These are phyloP conservation scores for Lupinus albus DNA, from an alignment of 306 rosid genomes.

Conservation along the genomic window DNA sequence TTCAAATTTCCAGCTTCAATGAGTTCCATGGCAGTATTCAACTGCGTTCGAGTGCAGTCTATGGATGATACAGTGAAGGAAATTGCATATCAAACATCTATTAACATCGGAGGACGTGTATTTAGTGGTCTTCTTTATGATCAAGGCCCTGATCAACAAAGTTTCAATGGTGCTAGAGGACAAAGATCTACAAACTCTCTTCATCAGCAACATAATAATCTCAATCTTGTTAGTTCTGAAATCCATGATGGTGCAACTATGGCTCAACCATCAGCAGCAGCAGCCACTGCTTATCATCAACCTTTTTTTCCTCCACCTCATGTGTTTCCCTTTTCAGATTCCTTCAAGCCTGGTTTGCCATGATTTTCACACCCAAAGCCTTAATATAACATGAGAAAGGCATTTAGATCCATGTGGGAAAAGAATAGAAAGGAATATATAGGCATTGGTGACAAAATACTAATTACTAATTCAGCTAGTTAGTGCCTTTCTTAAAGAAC, in stretches of 20 bases:
- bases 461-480: conserved; percentile 2
- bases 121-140: conserved; percentile 69
- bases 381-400: conserved; percentile 11
- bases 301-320: conserved; percentile 33
- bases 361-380: conserved; percentile 50
- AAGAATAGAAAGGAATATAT: neutral
- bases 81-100: conserved; percentile 62
- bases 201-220: conserved; percentile 39
- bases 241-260: conserved; percentile 18
- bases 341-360: conserved; percentile 57
- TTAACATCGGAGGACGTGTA: conserved; percentile 64
- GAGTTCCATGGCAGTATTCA: conserved; percentile 53
- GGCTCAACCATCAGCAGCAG: conserved; percentile 34
- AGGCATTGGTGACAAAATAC: neutral
- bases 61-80: conserved; percentile 49
- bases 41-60: conserved; percentile 55
- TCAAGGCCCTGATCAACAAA: conserved; percentile 59
- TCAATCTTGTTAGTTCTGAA: conserved; percentile 36
- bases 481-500: neutral
- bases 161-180: neutral
- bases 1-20: conserved; percentile 52
- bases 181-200: conserved; percentile 16
- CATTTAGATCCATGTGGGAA: neutral
- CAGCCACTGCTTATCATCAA: conserved; percentile 28
- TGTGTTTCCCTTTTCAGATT: conserved; percentile 37